Evolutionary conservation across 202 grass and related monocot genomes (phyloP), one percentile per base, ranked within the genome.

Genomic region (Setaria italica): DNA sequence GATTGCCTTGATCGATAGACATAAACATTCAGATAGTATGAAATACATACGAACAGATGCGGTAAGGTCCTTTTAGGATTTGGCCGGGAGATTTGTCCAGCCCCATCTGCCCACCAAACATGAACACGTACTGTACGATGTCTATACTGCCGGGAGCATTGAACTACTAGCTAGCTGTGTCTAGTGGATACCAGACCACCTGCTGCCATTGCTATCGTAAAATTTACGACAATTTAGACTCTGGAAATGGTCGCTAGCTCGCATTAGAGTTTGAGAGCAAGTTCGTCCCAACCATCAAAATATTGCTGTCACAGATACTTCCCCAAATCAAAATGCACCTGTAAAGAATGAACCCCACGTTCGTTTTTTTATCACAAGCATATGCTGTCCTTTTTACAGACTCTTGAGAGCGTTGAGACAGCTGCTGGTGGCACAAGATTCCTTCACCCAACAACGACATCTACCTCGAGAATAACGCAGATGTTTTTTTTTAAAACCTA

Each of bases 11-110:
- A 48, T 50, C 3, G 43, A 37, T 45, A 62, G 35, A 50, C 41
- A 25, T 39, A 79, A 75, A 3, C 37, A 29, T 54, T 72, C 42
- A 81, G 51, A 81, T 85, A 70, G 25, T 35, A 81, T 72, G 76
- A 33, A 14, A 71, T 41, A 82, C 84, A 71, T 41, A 82, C 84
- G 32, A 67, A 68, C 49, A 50, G 7, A 65, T 63, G 74, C 58
- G 25, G 21, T 67, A 11, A 58, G 42, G 29, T 53, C 9, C 39
- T 35, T 34, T 53, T 62, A 62, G 78, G 67, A 79, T 79, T 79
- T 74, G 12, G 10, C 67, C 11, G 33, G 21, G 51, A 83, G 59
- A 69, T 83, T 60, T 68, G 67, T 79, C 39, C 58, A 59, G 34
- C 67, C 66, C 19, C 74, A n/a, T 78, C n/a, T 67, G n/a, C 33